Evolutionary conservation across 1,139 yeast species (phyloP), one percentile per base, ranked within the genome.

Genomic region (Wickerhamiella infanticola): DNA sequence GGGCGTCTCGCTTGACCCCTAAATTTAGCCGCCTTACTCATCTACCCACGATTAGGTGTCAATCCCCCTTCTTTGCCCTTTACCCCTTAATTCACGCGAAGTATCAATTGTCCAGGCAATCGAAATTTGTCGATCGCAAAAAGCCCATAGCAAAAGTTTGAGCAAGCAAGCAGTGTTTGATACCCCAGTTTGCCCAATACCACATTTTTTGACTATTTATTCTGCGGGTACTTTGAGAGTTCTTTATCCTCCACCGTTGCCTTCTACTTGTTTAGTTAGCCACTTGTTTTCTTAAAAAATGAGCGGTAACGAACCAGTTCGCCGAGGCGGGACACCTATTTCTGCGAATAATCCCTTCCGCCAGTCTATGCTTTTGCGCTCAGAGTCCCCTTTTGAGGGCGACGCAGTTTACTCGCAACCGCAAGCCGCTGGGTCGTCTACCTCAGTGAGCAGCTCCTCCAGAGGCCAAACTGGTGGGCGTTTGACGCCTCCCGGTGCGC

Each of bases 261-360:
- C 18, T 18, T 18, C 18, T 18, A 18, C 18, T 1, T 1, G 18
- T 18, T 18, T 18, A 18, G 18, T 18, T 18, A 18, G 18, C 18
- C 18, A 18, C 18, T 18, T 18, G 18, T 18, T 18, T 18, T 18
- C 18, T 18, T 18, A 2, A 29, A 2, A 29, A 29, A 39, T 39
- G 41, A 29, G 36, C 26, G 26, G 41, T 25, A 29, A 24, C 8
- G 41, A 39, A 39, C 41, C 37, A 24, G 24, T 25, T 37, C 36
- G 47, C 39, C 42, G 45, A 37, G 18, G 41, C 29, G 37, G 46
- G 35, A 35, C 45, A 41, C 44, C 35, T 4, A 33, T 27, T 25
- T 43, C 37, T 25, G 41, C 41, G 49, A 52, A 37, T 7, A 62
- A 62, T 47, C 65, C 65, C 37, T 62, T 62, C 53, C 50, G 63